Evolutionary conservation across 352 stramenopile species (phyloP).

Genomic region (Phytophthora tentaculata): DNA sequence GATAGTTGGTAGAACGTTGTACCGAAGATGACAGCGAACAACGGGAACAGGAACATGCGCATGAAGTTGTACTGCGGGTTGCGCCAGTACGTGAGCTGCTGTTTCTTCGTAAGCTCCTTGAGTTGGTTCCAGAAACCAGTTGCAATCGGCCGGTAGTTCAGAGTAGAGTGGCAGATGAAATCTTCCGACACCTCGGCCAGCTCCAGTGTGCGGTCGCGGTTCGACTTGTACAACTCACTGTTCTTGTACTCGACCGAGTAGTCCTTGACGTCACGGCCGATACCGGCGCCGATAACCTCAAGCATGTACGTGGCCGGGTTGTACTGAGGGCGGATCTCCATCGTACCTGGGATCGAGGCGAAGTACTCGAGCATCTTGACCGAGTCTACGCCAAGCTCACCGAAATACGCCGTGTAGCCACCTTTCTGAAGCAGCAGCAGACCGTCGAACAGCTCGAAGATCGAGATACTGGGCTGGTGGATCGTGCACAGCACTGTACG

Average conservation of each 20-base stretch:
- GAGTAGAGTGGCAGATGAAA: conserved; percentile 49
- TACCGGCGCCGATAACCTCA: conserved; percentile 78
- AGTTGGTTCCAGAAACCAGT: conserved; percentile 54
- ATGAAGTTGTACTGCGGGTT: conserved; percentile 63
- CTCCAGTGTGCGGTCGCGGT: conserved; percentile 30
- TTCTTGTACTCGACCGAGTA: conserved; percentile 63
- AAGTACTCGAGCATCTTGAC: conserved; percentile 91
- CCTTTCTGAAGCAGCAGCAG: conserved; percentile 84
- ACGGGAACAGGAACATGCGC: conserved; percentile 56
- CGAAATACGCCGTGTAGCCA: conserved; percentile 81
- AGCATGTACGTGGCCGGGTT: conserved; percentile 94
- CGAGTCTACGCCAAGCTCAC: conserved; percentile 83
- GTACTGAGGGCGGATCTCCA: conserved; percentile 70
- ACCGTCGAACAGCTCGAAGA: conserved; percentile 79
- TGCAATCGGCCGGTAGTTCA: conserved; percentile 53
- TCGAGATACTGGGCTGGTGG: conserved; percentile 16
- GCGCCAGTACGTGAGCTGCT: conserved; percentile 58
- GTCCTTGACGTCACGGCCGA: conserved; percentile 57
- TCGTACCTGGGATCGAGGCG: conserved; percentile 72
- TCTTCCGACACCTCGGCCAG: conserved; percentile 27
- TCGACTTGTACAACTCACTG: conserved; percentile 38
- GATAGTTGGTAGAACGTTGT: conserved; percentile 4
- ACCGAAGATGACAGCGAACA: conserved; percentile 61
- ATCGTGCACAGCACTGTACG: conserved; percentile 83
- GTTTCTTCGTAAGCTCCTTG: conserved; percentile 39